Evolutionary conservation across 1,284 basidiomycete genomes (phyloP), one percentile per base, ranked within the genome.

Genomic region (Malassezia sympodialis): DNA sequence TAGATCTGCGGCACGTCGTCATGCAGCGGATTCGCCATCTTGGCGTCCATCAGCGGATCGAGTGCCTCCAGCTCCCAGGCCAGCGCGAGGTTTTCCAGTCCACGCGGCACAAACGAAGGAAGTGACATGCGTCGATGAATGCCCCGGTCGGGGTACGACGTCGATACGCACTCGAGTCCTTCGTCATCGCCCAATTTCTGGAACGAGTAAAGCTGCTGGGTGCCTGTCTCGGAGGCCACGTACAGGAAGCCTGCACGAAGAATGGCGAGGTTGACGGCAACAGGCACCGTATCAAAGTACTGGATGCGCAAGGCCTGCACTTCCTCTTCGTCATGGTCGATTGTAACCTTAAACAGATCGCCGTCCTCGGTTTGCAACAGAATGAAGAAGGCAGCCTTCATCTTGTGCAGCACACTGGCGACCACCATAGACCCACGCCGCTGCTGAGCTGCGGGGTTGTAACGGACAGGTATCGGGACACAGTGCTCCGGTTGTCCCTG

Each of bases 171-270:
- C 28, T 67, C 69, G 2, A 67, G 65, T 23, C 70, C 70, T 39
- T 74, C 72, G 35, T 74, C 72, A 39, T 74, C 70, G 28, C 72
- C 72, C 7, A 74, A 63, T 52, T 73, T 74, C 43, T 73, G 68
- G 55, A 74, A 74, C 3, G 72, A 69, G 61, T 74, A 74, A 30
- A 74, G 58, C 26, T 63, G 51, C 34, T 69, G 63, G 11, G 62
- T 42, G 14, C 72, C 72, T 8, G 51, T 62, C 55, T 74, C 72
- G 43, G 63, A 62, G 0, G 72, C 70, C 26, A 74, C 69, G 40
- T 66, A 70, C 11, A 74, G 57, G 58, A 72, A 72, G n/a, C 72
- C 72, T 6, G 70, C 67, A 32, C 71, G 66, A 47, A 74, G 53
- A 52, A 74, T 74, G 43, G 49, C 58, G 6, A 74, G 59, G 4